These are phyloP conservation scores for Gnomoniopsis sp. DNA, from an alignment of 2,329 filamentous ascomycete genomes.

Conservation along the genomic window DNA sequence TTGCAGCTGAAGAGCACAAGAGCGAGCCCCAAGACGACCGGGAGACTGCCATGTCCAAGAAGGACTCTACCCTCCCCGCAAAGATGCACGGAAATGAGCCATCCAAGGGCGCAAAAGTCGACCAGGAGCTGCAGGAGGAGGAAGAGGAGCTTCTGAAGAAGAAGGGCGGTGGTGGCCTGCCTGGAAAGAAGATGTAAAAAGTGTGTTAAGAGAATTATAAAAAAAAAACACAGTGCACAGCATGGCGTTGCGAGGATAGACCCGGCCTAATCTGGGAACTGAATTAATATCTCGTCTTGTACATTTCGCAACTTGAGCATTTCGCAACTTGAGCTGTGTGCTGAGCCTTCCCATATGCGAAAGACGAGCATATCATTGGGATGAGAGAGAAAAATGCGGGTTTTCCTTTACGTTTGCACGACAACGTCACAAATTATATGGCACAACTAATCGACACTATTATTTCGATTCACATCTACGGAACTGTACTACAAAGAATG, in stretches of 20 bases:
- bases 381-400: too few relatives aligned
- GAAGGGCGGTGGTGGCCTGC: constrained; percentile 45
- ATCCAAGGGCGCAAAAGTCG: constrained; percentile 67
- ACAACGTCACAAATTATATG: neutral
- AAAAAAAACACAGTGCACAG: neutral
- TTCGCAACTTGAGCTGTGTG: too few relatives aligned
- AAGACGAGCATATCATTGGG: too few relatives aligned
- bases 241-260: constrained; percentile 14
- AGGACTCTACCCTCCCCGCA: constrained; percentile 62
- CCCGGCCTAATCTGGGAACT: neutral
- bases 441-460: too few relatives aligned
- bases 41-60: constrained; percentile 42
- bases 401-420: too few relatives aligned
- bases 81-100: constrained; percentile 70
- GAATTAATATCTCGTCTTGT: neutral
- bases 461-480: too few relatives aligned
- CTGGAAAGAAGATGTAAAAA: constrained; percentile 32
- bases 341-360: too few relatives aligned
- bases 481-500: too few relatives aligned
- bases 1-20: constrained; percentile 58
- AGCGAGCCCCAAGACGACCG: constrained; percentile 39
- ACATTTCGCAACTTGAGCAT: too few relatives aligned
- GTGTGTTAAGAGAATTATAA: neutral
- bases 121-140: constrained; percentile 64
- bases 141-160: constrained; percentile 62